Evolutionary conservation across 148 eudicot genomes (phyloP).

Genomic region (Camellia lanceoleosa): DNA sequence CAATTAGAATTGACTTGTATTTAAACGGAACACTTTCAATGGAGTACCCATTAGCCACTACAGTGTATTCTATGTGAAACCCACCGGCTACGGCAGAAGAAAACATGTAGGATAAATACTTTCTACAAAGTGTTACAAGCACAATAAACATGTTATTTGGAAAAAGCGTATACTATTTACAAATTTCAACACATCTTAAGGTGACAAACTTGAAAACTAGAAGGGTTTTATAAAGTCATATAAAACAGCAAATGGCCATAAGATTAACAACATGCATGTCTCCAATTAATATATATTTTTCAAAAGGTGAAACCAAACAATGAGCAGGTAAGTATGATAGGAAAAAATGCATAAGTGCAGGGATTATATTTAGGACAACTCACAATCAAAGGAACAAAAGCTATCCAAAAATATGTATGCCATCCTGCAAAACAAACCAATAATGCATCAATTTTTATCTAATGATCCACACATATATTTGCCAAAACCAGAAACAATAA

Average conservation of each 20-base stretch:
- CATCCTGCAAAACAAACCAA: conserved; percentile 57
- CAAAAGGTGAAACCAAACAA: background rate
- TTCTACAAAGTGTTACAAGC: background rate
- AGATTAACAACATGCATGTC: background rate
- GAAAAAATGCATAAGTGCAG: background rate
- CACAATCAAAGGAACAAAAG: conserved; percentile 75
- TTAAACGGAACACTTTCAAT: background rate
- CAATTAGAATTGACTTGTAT: background rate
- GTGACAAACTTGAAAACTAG: background rate
- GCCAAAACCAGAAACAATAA: background rate
- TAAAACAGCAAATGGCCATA: background rate
- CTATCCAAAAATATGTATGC: conserved; percentile 98
- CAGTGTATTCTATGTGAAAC: background rate
- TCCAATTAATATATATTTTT: background rate
- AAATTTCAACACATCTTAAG: background rate
- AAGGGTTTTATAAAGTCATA: background rate
- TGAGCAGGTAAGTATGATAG: background rate
- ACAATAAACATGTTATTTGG: background rate
- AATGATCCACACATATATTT: background rate
- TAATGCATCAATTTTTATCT: background rate
- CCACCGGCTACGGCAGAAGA: background rate
- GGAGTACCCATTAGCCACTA: background rate
- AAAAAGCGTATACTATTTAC: background rate
- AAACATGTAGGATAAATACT: background rate
- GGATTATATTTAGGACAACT: conserved; percentile 18